Conservation (phyloP, 805 yeast genomes). For the Metschnikowia arizonensis region DNA sequence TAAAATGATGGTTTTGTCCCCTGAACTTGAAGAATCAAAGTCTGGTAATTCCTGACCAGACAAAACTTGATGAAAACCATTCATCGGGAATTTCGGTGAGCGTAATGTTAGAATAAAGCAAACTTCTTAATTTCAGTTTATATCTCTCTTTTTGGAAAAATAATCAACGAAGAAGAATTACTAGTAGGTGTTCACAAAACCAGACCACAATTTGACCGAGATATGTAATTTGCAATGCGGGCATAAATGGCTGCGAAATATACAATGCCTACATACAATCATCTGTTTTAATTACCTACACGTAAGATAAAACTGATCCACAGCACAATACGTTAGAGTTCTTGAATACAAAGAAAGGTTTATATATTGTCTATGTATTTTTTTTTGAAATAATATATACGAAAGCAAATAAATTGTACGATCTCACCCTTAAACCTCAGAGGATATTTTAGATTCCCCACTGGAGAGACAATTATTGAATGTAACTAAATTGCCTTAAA, state of each 20-base stretch:
- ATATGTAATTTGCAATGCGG: neutral
- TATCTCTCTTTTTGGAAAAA: neutral
- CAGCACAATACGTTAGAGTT: neutral
- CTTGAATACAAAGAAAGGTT: no score
- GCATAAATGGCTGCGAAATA: conserved; percentile 1
- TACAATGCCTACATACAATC: neutral
- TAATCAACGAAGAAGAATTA: neutral
- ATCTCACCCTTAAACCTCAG: no score
- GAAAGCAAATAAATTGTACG: neutral
- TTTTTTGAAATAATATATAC: no score
- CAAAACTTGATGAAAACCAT: neutral
- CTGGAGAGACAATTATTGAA: no score
- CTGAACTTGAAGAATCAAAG: neutral
- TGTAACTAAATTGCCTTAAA: no score
- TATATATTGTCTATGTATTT: no score
- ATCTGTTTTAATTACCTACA: neutral
- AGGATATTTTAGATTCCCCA: no score
- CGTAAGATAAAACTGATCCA: no score
- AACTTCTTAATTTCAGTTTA: neutral
- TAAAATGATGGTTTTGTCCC: neutral
- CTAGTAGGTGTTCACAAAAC: neutral
- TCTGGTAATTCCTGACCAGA: neutral
- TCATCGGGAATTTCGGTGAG: neutral
- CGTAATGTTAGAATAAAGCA: neutral
- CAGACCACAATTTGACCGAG: neutral